phyloP scores from a whole-genome alignment of 805 yeast species.

The Wickerhamomyces queroliae region DNA sequence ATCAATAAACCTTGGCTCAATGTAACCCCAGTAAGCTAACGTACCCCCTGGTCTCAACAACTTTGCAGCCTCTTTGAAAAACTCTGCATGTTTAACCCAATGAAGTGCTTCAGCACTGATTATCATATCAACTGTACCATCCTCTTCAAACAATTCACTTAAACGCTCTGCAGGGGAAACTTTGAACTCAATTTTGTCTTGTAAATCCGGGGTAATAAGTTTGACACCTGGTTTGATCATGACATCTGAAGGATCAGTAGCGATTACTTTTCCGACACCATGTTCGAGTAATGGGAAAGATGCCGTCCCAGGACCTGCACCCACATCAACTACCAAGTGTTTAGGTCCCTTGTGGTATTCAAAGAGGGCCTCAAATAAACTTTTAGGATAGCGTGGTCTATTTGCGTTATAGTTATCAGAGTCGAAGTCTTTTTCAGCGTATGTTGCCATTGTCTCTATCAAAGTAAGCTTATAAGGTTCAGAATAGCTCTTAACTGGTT shows the following conservation, averaged over 20 bases:
- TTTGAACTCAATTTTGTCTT: conserved; percentile 17
- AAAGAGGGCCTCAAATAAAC: conserved; percentile 36
- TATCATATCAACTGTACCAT: conserved; percentile 44
- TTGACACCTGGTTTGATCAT: conserved; percentile 43
- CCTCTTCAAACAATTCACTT: conserved; percentile 13
- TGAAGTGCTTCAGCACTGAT: conserved; percentile 74
- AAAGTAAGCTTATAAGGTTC: too few species aligned
- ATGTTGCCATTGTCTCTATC: conserved; percentile 52
- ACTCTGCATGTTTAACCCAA: conserved; percentile 55
- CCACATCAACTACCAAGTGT: conserved; percentile 48
- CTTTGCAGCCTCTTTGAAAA: conserved; percentile 42
- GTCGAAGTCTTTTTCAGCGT: conserved; percentile 42
- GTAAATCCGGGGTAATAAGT: conserved; percentile 9
- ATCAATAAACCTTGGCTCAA: conserved; percentile 57
- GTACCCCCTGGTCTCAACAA: conserved; percentile 55
- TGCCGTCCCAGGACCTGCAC: conserved; percentile 71
- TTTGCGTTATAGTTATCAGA: conserved; percentile 44
- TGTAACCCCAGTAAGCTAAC: conserved; percentile 67
- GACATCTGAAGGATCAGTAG: conserved; percentile 48
- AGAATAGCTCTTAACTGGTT: too few species aligned
- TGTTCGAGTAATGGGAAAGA: conserved; percentile 39
- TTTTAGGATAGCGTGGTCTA: conserved; percentile 59
- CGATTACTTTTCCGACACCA: conserved; percentile 40
- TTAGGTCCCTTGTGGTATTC: conserved; percentile 33
- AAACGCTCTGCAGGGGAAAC: conserved; percentile 23